These are phyloP conservation scores for Amniculicola lignicola DNA, from an alignment of 495 filamentous ascomycete genomes.

Conservation along the genomic window DNA sequence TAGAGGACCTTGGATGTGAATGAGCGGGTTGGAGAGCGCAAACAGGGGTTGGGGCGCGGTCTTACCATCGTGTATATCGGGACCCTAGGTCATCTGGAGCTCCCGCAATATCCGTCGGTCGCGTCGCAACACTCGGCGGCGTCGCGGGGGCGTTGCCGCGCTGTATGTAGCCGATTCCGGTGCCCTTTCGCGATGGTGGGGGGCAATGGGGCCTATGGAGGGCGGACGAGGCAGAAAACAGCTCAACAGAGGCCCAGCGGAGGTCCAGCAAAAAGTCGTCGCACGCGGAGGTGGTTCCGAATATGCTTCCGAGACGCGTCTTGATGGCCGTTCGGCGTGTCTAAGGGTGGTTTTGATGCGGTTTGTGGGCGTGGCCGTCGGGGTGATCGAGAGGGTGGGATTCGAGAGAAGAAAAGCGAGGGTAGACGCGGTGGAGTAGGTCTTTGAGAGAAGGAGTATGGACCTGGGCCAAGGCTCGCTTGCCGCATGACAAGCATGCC, in stretches of 20 bases:
- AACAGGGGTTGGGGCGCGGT: conserved; percentile 12
- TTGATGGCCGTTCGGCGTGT: conserved; percentile 13
- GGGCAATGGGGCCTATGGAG: not conserved
- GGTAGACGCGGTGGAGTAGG: conserved; percentile 30
- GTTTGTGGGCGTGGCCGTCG: conserved; percentile 25
- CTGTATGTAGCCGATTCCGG: not conserved
- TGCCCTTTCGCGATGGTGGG: not conserved
- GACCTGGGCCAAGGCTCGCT: no score
- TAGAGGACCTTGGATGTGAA: conserved; percentile 68
- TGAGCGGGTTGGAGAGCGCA: conserved; percentile 7
- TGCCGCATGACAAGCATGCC: no score
- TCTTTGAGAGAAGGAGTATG: conserved; percentile 13
- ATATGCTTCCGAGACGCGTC: conserved; percentile 34
- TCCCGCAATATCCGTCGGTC: not conserved
- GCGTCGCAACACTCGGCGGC: conserved; percentile 18
- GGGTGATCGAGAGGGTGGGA: conserved; percentile 18
- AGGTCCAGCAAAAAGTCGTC: conserved; percentile 24
- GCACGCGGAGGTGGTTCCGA: conserved; percentile 16
- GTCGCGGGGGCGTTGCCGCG: conserved; percentile 5
- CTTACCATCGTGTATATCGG: conserved; percentile 41
- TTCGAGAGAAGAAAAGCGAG: conserved; percentile 18
- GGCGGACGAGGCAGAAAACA: not conserved
- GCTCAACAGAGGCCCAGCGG: conserved; percentile 14
- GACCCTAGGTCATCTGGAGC: conserved; percentile 18
- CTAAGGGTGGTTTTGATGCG: conserved; percentile 13